Base-by-base conservation (phyloP, 2,329 filamentous ascomycete species). In the Pseudogymnoascus sp. region DNA sequence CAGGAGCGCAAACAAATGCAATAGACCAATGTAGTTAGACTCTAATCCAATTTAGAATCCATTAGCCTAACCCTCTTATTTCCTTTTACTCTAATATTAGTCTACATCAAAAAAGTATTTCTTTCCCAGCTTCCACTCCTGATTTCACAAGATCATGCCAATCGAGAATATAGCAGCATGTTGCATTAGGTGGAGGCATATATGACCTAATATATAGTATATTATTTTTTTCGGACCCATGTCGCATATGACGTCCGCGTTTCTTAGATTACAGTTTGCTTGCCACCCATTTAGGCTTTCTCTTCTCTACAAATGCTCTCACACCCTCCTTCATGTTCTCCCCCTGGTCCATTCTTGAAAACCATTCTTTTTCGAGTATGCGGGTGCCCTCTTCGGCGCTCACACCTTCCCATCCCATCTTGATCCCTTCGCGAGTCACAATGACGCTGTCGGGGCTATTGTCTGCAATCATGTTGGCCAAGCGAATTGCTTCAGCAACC, bases 241-340 rank as follows among this genome's bases (percentile, higher is more conserved):
- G 21, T 23, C 4, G 21, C 21, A 7, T 37, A 23, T 49, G 23
- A n/a, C 23, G 9, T 16, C 5, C 5, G 23, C 21, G 6, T 49
- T 28, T 25, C 23, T 28, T 49, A 7, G 41, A 62, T 75, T 73
- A 87, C 67, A 87, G 69, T 72, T 86, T 87, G 71, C 83, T 86
- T 63, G 84, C 78, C 69, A 78, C 82, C 88, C 89, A 93, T 38
- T 78, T 78, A 1, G 89, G 84, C 75, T 83, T 81, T 70, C 88
- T 80, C 80, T 87, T 91, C 80, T 92, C 88, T 16, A 89, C 86
- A 77, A 93, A 93, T 64, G 88, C 89, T 75, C 73, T 78, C 18
- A 93, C 78, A 0, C 90, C 90, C 75, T 93, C 89, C 62, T 81
- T 83, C 75, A 91, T 86, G 74, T 93, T 93, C 67, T 89, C 86